Base-by-base conservation (phyloP, 1,284 basidiomycete species). In the Ceratobasidium sp. region DNA sequence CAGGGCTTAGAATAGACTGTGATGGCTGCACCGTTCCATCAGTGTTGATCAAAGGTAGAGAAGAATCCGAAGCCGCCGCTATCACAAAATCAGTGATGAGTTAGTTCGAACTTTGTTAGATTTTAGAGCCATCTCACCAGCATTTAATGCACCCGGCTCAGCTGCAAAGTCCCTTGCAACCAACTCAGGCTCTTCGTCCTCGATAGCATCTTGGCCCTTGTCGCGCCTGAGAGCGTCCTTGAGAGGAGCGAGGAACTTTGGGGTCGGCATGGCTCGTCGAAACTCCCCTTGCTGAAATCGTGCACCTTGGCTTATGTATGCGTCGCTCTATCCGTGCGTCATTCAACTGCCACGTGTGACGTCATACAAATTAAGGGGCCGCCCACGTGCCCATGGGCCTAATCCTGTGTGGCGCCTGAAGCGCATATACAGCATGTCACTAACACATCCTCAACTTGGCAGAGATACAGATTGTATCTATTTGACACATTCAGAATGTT, bases 151-250 rank as follows among this genome's bases (percentile, higher is more conserved):
- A 43, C 6, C 13, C 8, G 35, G 52, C 14, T 28, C 30, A 26
- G 54, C 43, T 23, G 32, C 66, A 38, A 47, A 70, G 49, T 70
- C 66, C 32, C 66, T 46, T 21, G 54, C 66, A n/a, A n/a, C n/a
- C n/a, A 58, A n/a, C 35, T 18, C 41, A 18, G 41, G 26, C 26
- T 70, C 54, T 46, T 30, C 44, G 26, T 11, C n/a, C 44, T 30
- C 28, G 35, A 30, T 18, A 28, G 11, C 26, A 28, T 58, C 54
- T 21, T 26, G 43, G 21, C 44, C 28, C 38, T 49, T 49, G 41
- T 38, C 18, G 4, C 66, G 54, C 30, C 11, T 49, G 23, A 70
- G 16, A n/a, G 44, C 54, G 44, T 70, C 54, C 38, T 58, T 70
- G 21, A 70, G 41, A 18, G 54, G 66, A 16, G 66, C 41, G 6